Base-by-base conservation (phyloP, 208 protist genomes). In the Leishmania arabica region DNA sequence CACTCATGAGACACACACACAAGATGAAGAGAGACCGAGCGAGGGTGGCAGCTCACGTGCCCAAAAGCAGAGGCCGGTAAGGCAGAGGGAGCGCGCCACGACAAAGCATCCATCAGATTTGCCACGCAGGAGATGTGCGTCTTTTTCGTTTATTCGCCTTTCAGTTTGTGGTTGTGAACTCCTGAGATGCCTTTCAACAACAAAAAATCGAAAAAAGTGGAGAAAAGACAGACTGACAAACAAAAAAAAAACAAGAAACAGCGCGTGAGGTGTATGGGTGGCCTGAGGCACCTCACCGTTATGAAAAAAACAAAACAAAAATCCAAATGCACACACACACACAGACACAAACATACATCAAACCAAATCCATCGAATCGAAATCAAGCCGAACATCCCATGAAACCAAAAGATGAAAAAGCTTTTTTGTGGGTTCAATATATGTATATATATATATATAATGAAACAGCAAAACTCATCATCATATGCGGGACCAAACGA, bases 141-240 rank as follows among this genome's bases (percentile, higher is more conserved):
- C 42, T 13, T 60, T 37, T 42, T 76, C 27, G 42, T 76, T n/a
- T 58, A 6, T n/a, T 75, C 70, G 15, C 70, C 27, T 75, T 56
- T 58, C 40, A 21, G 19, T 31, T 11, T n/a, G 72, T 37, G 34
- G 24, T 4, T 64, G 27, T 76, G 27, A 47, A 11, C 72, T 62
- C 51, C 53, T 76, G 40, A 76, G 34, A 51, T 62, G 47, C 72
- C 51, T 76, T 45, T 77, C 74, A 40, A 31, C 54, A 62, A 66
- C 56, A 47, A 64, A n/a, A 53, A 75, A n/a, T 7, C 4, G 0
- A 42, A 34, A 56, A 75, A 21, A 60, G 49, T 9, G 37, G 31
- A 49, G 24, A 62, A 58, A 24, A 47, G 17, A 1, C 13, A 42
- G 7, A 62, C 7, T 24, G 40, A 77, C 37, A 37, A 37, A 37